A percentile compares a stretch with the other conserved stretches of the same genome.
Conservation (phyloP, 495 filamentous ascomycete species). For the Annulohypoxylon nitens region DNA sequence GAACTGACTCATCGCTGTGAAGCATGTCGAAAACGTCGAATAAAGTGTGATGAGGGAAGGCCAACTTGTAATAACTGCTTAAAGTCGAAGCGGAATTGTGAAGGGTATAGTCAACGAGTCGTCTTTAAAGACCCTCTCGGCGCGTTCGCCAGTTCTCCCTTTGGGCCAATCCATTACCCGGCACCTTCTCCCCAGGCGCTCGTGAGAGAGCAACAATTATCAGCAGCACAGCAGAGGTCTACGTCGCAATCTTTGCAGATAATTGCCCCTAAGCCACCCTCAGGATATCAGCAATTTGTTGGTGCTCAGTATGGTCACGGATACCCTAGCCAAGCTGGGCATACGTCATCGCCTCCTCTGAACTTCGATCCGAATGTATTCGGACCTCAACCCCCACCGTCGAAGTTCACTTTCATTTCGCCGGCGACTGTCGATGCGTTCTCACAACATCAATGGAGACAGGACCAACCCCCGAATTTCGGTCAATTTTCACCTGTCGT, state of each 20-base stretch:
- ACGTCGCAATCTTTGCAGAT: slow-evolving; percentile 53
- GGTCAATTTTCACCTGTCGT: slow-evolving; percentile 31
- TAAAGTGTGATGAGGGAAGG: slow-evolving; percentile 97
- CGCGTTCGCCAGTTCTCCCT: slow-evolving; percentile 59
- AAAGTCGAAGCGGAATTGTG: slow-evolving; percentile 93
- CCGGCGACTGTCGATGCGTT: slow-evolving; percentile 51
- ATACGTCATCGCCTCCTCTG: slow-evolving; percentile 38
- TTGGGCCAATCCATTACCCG: slow-evolving; percentile 54
- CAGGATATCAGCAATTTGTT: slow-evolving; percentile 47
- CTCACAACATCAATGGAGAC: slow-evolving; percentile 49
- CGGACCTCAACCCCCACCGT: slow-evolving; percentile 52
- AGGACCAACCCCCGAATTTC: slow-evolving; percentile 33
- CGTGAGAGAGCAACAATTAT: slow-evolving; percentile 51
- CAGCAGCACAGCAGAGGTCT: slow-evolving; percentile 55
- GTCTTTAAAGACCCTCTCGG: slow-evolving; percentile 91
- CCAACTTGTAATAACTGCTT: slow-evolving; percentile 91
- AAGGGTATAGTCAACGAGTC: slow-evolving; percentile 93
- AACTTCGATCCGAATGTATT: slow-evolving; percentile 46
- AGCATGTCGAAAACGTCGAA: slow-evolving; percentile 94
- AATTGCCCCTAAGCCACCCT: slow-evolving; percentile 57
- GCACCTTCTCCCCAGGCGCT: slow-evolving; percentile 47
- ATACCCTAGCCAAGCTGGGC: slow-evolving; percentile 45
- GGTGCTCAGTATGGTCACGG: slow-evolving; percentile 48
- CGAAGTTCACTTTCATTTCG: slow-evolving; percentile 53
- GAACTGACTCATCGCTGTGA: slow-evolving; percentile 39